Evolutionary conservation across 2,329 filamentous ascomycete genomes (phyloP).

Genomic region (Cercospora zeina): DNA sequence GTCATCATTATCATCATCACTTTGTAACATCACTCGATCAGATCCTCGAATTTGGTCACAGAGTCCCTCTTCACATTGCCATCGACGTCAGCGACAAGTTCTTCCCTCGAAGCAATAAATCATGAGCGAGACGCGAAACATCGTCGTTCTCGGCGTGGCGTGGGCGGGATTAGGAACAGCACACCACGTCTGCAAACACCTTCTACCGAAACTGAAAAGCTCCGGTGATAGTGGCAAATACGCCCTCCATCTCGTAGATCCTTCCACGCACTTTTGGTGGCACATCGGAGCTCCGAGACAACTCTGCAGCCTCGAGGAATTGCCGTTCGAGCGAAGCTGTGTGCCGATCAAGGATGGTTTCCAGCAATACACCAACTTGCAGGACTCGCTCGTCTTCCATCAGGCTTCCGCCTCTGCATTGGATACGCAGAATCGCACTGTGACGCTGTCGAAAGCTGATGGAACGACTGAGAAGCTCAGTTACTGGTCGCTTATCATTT

Average conservation of each 20-base stretch:
- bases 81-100: background rate
- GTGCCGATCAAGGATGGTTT: conserved; percentile 54
- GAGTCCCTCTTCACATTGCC: background rate
- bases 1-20: background rate
- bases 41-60: too few species aligned
- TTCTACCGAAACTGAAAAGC: conserved; percentile 45
- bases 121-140: conserved; percentile 44
- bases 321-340: conserved; percentile 52
- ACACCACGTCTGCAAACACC: conserved; percentile 57
- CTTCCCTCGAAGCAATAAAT: background rate
- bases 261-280: conserved; percentile 56
- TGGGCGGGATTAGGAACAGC: conserved; percentile 55
- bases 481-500: conserved; percentile 59
- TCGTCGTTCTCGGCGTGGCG: conserved; percentile 57
- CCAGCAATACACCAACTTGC: conserved; percentile 49
- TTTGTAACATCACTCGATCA: background rate
- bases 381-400: conserved; percentile 48
- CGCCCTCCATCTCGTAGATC: conserved; percentile 58
- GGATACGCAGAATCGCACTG: conserved; percentile 46
- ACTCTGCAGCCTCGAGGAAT: conserved; percentile 51
- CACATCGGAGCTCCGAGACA: conserved; percentile 55
- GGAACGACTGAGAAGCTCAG: conserved; percentile 42
- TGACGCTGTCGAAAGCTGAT: conserved; percentile 45
- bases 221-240: conserved; percentile 43
- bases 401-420: conserved; percentile 52